phyloP scores from a whole-genome alignment of 768 basidiomycete genomes.

The Mycena rosella region DNA sequence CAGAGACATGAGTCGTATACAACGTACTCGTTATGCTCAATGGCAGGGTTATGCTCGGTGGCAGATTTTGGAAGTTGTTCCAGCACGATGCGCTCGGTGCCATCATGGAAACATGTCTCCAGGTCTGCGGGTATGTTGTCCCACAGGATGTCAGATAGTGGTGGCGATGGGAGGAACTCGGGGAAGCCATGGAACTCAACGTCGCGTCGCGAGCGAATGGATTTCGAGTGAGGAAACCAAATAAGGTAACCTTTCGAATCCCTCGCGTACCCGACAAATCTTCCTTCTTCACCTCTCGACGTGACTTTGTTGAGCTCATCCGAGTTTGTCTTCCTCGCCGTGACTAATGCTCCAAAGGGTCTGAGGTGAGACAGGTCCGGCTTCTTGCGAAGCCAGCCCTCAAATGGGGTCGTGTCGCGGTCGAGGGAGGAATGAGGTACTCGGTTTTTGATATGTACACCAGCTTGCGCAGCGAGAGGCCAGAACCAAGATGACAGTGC shows the following conservation, averaged over 20 bases:
- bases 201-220: constrained; percentile 29
- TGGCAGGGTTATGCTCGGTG: constrained; percentile 22
- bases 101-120: constrained; percentile 16
- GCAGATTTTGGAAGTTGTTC: constrained; percentile 5
- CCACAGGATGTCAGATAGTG: constrained; percentile 28
- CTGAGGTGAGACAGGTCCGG: constrained; percentile 39
- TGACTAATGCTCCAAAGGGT: constrained; percentile 41
- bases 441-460: constrained; percentile 29
- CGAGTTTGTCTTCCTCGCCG: constrained; percentile 27
- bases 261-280: constrained; percentile 33
- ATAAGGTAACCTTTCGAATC: constrained; percentile 39
- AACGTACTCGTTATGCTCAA: constrained; percentile 24
- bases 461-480: constrained; percentile 32
- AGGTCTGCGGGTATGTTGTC: constrained; percentile 29
- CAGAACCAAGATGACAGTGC: constrained; percentile 34
- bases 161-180: constrained; percentile 22
- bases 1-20: not conserved
- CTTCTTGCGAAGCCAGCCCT: constrained; percentile 21
- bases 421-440: constrained; percentile 15
- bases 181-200: constrained; percentile 33
- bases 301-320: constrained; percentile 6
- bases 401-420: constrained; percentile 3
- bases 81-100: not conserved
- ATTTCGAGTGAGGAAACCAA: constrained; percentile 29
- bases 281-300: constrained; percentile 26